Conservation (phyloP, 805 yeast species). For the Wickerhamomyces chaumierensis region DNA sequence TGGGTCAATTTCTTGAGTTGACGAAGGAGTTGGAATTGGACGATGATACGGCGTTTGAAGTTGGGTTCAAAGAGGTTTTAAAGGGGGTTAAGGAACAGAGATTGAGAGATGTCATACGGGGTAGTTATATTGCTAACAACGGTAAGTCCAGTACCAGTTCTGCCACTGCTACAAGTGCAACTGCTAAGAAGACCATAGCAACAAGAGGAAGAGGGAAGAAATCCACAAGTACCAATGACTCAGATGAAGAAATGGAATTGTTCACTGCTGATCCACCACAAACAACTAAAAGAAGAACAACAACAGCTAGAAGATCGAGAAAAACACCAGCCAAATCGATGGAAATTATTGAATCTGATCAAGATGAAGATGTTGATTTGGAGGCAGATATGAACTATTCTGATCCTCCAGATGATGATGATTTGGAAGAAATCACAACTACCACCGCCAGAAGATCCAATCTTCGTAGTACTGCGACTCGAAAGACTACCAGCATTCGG, state of each 20-base stretch:
- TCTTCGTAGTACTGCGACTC: background rate
- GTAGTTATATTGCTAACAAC: background rate
- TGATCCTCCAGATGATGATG: too few relatives aligned
- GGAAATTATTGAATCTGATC: background rate
- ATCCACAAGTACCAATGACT: background rate
- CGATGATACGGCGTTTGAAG: background rate
- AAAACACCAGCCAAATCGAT: too few relatives aligned
- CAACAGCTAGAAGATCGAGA: background rate
- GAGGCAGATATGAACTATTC: too few relatives aligned
- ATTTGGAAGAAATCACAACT: too few relatives aligned
- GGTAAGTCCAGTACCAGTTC: background rate
- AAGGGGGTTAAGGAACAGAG: background rate
- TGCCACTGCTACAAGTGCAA: too few relatives aligned
- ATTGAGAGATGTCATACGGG: background rate
- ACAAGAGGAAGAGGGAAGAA: too few relatives aligned
- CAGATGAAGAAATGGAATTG: background rate
- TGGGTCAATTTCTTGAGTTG: slow-evolving; percentile 8
- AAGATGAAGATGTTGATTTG: background rate
- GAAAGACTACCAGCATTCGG: too few relatives aligned
- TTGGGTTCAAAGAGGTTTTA: background rate
- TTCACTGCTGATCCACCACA: background rate
- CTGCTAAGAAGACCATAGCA: too few relatives aligned
- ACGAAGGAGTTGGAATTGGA: background rate
- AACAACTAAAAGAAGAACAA: too few relatives aligned
- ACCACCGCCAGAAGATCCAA: background rate